Evolutionary conservation across 371 early-diverging fungal genomes (phyloP).

Genomic region (Dichotomocladium elegans): DNA sequence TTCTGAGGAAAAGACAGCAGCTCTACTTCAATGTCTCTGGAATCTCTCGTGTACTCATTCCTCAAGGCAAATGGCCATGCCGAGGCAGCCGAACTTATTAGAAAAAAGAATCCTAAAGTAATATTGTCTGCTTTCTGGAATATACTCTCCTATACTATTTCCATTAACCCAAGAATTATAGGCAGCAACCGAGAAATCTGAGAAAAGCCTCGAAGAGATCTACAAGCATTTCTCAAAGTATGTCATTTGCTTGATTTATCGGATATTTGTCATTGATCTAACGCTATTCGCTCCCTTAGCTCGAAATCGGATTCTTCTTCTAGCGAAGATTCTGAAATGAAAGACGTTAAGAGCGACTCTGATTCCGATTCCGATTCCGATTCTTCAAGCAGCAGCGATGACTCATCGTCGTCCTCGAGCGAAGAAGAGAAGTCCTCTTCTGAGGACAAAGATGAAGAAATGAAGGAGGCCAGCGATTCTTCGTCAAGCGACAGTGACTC

Average conservation of each 20-base stretch:
- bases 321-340: conserved; percentile 8
- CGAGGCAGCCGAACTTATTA: conserved; percentile 15
- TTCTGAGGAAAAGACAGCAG: too few species aligned
- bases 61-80: conserved; percentile 8
- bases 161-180: neutral
- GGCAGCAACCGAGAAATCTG: neutral
- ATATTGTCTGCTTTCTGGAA: neutral
- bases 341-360: conserved; percentile 9
- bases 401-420: conserved; percentile 5
- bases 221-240: conserved; percentile 6
- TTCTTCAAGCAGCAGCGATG: conserved; percentile 7
- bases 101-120: conserved; percentile 15
- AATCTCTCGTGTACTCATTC: conserved; percentile 18
- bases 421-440: too few species aligned
- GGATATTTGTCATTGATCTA: too few species aligned
- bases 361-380: too few species aligned
- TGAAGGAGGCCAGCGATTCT: conserved; percentile 18
- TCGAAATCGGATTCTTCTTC: neutral
- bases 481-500: conserved; percentile 11
- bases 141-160: neutral
- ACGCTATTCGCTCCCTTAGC: too few species aligned
- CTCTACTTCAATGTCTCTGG: conserved; percentile 12
- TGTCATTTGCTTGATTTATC: neutral
- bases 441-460: conserved; percentile 20
- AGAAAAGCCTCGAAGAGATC: conserved; percentile 1